Percentiles rank a stretch among this genome's conserved stretches.
phyloP scores from a whole-genome alignment of 2,329 filamentous ascomycete species.

The Triangularia verruculosa region DNA sequence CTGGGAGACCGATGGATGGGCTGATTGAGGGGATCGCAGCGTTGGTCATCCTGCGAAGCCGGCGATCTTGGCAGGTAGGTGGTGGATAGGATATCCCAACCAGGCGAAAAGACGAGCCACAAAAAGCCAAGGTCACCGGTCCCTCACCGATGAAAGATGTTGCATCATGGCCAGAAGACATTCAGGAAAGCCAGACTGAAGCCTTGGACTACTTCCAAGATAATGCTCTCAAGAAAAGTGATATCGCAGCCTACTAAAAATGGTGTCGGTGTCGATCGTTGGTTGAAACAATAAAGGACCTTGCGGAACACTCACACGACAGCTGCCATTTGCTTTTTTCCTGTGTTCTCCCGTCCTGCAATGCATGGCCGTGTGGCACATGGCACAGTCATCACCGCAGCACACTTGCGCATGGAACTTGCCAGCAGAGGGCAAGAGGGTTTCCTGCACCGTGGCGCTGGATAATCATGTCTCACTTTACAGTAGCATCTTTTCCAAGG shows the following conservation, averaged over 20 bases:
- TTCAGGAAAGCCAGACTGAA: not conserved
- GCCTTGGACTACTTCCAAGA: not conserved
- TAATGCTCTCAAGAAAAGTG: not conserved
- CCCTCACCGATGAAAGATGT: not conserved
- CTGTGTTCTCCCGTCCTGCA: not conserved
- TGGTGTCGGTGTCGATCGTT: not conserved
- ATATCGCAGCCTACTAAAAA: not conserved
- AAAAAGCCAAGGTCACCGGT: not conserved
- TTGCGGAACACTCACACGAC: not conserved
- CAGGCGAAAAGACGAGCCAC: not conserved
- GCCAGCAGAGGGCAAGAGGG: not conserved
- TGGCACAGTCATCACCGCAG: not conserved
- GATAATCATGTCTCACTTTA: slow-evolving; percentile 1
- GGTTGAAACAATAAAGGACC: not conserved
- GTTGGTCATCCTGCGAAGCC: not conserved
- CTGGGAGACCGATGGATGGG: not conserved
- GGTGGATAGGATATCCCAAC: not conserved
- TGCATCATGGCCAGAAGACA: not conserved
- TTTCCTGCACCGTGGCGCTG: slow-evolving; percentile 7
- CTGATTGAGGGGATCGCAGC: not conserved
- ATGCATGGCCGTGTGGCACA: not conserved
- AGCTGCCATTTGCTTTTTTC: not conserved
- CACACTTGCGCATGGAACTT: not conserved
- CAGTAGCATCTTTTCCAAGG: not conserved
- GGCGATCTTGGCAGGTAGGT: slow-evolving; percentile 2